phyloP scores from a whole-genome alignment of 1,284 basidiomycete genomes.

The Athelia sp. region DNA sequence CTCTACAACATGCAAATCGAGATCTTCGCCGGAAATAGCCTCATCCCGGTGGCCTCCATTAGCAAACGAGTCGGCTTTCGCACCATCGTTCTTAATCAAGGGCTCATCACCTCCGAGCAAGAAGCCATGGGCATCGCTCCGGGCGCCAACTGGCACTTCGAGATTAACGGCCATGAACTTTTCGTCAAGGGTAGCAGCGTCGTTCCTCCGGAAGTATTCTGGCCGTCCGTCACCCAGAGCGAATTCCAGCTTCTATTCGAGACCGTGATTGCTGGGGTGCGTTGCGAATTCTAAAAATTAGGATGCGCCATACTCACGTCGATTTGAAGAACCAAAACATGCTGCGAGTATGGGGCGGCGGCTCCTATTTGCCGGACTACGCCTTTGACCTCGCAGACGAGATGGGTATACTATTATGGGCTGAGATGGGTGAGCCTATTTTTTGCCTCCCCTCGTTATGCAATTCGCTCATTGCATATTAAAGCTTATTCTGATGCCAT shows the following conservation, averaged over 20 bases:
- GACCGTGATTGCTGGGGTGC: not conserved
- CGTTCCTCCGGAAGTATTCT: not conserved
- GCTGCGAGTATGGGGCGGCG: constrained; percentile 37
- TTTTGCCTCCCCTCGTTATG: no score
- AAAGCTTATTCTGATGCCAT: constrained; percentile 35
- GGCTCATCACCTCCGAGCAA: not conserved
- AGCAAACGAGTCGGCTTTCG: not conserved
- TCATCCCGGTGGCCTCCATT: not conserved
- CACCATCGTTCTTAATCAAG: not conserved
- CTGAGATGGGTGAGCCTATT: constrained; percentile 32
- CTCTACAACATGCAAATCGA: not conserved
- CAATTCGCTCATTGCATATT: no score
- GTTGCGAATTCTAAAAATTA: not conserved
- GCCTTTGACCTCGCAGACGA: constrained; percentile 39
- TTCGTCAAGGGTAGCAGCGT: constrained; percentile 1
- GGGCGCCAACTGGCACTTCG: constrained; percentile 1
- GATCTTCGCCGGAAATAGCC: not conserved
- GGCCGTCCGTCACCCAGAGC: not conserved
- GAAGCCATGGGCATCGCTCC: not conserved
- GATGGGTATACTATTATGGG: constrained; percentile 41
- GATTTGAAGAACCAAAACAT: constrained; percentile 9
- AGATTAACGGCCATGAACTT: constrained; percentile 1
- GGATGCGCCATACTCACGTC: not conserved
- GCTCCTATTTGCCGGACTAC: constrained; percentile 27
- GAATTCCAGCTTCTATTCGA: not conserved